These are phyloP conservation scores for Pythium rishiriense DNA, from an alignment of 352 stramenopile genomes.

Conservation along the genomic window DNA sequence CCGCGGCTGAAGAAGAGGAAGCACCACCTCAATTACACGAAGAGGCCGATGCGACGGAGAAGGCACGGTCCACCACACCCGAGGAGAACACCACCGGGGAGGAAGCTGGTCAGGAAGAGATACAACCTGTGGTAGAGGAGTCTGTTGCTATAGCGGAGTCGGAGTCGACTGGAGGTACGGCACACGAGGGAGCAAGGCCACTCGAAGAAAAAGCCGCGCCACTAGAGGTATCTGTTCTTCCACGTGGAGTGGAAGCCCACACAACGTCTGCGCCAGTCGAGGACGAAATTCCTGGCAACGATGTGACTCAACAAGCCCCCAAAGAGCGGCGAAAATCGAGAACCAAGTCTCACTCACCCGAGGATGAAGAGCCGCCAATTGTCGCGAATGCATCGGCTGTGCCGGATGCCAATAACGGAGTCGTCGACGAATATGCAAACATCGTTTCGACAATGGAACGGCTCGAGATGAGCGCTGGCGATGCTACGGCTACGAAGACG, in stretches of 20 bases:
- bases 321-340: neutral
- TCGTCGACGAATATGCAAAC: conserved; percentile 40
- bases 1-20: conserved; percentile 2
- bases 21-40: too few species aligned
- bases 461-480: conserved; percentile 40
- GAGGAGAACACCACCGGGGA: neutral
- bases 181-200: neutral
- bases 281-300: neutral
- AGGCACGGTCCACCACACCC: neutral
- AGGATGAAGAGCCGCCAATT: neutral
- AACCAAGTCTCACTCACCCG: neutral
- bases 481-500: conserved; percentile 54
- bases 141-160: neutral
- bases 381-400: neutral
- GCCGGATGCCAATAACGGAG: neutral
- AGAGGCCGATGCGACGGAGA: neutral
- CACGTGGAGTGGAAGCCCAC: neutral
- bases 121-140: conserved; percentile 13
- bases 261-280: too few species aligned
- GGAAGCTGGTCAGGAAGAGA: conserved; percentile 25
- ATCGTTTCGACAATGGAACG: conserved; percentile 50
- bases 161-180: neutral
- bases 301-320: neutral
- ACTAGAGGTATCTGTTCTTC: neutral
- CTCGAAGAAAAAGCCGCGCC: neutral